Conservation (phyloP, 2,329 filamentous ascomycete genomes). For the Penicillium digitatum region DNA sequence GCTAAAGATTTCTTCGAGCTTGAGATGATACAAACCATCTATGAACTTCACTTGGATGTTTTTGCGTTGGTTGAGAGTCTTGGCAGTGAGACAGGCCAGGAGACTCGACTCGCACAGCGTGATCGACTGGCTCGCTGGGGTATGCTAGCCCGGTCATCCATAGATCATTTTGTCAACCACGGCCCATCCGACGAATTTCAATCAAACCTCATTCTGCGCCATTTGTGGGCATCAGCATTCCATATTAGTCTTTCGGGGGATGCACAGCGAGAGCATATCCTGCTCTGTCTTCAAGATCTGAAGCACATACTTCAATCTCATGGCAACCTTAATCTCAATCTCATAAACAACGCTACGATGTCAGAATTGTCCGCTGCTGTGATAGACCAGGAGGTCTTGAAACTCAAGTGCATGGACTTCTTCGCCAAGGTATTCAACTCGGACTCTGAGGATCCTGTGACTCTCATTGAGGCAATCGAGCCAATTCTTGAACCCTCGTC, state of each 20-base stretch:
- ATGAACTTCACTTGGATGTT: slow-evolving; percentile 65
- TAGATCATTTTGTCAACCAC: slow-evolving; percentile 43
- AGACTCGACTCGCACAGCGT: slow-evolving; percentile 52
- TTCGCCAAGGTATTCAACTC: slow-evolving; percentile 86
- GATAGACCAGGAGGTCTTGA: slow-evolving; percentile 84
- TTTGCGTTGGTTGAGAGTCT: slow-evolving; percentile 61
- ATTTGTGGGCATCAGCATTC: slow-evolving; percentile 64
- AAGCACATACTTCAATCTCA: slow-evolving; percentile 51
- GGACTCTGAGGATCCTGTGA: slow-evolving; percentile 72
- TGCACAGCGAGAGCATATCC: slow-evolving; percentile 55
- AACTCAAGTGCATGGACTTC: slow-evolving; percentile 93
- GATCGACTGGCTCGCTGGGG: slow-evolving; percentile 61
- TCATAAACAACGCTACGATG: slow-evolving; percentile 86
- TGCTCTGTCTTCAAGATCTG: slow-evolving; percentile 61
- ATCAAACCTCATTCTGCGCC: slow-evolving; percentile 53
- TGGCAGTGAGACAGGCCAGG: slow-evolving; percentile 52
- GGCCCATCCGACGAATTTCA: slow-evolving; percentile 28
- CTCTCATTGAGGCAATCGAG: slow-evolving; percentile 86
- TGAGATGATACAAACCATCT: slow-evolving; percentile 58
- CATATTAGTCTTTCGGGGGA: slow-evolving; percentile 56
- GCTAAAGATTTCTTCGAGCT: slow-evolving; percentile 38
- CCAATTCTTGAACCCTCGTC: slow-evolving; percentile 73
- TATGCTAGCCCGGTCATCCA: slow-evolving; percentile 52
- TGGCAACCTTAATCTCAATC: slow-evolving; percentile 50
- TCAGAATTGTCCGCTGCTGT: slow-evolving; percentile 77